A percentile compares a stretch with the other conserved stretches of the same genome.
Evolutionary conservation across 1,284 basidiomycete species (phyloP).

Genomic region (Cutaneotrichosporon arboriforme): DNA sequence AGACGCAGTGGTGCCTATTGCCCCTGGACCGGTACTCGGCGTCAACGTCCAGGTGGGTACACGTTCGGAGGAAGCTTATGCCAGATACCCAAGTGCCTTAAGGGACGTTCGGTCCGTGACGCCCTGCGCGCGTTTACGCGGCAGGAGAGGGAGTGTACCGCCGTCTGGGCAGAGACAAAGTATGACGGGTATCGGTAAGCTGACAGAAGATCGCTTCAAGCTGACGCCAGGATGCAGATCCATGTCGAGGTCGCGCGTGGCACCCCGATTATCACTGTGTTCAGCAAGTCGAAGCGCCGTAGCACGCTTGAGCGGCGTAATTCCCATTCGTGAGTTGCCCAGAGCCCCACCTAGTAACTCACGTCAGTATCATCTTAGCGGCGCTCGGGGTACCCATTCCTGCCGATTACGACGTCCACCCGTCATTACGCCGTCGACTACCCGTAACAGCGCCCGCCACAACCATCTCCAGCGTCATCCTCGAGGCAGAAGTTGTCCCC

Average conservation of each 20-base stretch:
- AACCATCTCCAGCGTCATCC: conserved; percentile 52
- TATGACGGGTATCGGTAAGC: conserved; percentile 76
- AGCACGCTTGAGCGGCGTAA: conserved; percentile 66
- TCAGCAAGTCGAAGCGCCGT: conserved; percentile 75
- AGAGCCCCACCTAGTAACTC: not conserved
- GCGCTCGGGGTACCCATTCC: conserved; percentile 55
- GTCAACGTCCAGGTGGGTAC: conserved; percentile 56
- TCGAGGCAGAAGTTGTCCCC: conserved; percentile 85
- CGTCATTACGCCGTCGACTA: conserved; percentile 10
- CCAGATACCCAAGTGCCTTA: conserved; percentile 74
- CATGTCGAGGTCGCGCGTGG: conserved; percentile 57
- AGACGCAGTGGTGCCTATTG: not conserved
- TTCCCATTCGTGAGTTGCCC: conserved; percentile 57
- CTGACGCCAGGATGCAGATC: conserved; percentile 59
- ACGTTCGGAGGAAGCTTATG: not conserved
- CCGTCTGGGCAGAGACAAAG: conserved; percentile 77
- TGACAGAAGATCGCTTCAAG: not conserved
- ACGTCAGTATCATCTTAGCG: conserved; percentile 57
- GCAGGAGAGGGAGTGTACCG: conserved; percentile 15
- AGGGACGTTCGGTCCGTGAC: conserved; percentile 58
- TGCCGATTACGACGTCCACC: conserved; percentile 19
- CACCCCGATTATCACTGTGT: conserved; percentile 60
- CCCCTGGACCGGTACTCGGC: conserved; percentile 49
- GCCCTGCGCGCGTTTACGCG: conserved; percentile 54
- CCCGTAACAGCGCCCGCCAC: not conserved